phyloP scores from a whole-genome alignment of 768 basidiomycete species.

The Agrocybe pediades region DNA sequence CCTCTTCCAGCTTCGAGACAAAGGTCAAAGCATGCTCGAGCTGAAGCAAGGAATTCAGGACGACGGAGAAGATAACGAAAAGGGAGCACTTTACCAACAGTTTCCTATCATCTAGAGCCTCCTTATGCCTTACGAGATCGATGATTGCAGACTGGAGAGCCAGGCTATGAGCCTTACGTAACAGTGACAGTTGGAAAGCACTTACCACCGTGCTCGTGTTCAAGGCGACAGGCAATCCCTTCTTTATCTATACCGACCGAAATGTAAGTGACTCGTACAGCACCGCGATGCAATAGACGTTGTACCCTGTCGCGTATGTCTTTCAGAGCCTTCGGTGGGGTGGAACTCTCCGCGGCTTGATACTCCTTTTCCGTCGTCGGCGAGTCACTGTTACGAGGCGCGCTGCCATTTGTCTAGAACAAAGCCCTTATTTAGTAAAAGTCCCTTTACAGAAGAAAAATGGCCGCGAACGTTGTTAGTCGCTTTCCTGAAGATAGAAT shows the following conservation, averaged over 20 bases:
- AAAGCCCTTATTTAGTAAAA: too few relatives aligned
- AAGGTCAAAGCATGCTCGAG: conserved; percentile 72
- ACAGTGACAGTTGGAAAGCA: neutral
- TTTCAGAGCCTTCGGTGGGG: conserved; percentile 35
- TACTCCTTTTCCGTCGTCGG: conserved; percentile 19
- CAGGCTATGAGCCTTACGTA: neutral
- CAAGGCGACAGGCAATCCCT: conserved; percentile 34
- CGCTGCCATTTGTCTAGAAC: conserved; percentile 6
- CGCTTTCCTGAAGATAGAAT: conserved; percentile 7
- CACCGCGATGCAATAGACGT: neutral
- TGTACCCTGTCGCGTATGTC: conserved; percentile 45
- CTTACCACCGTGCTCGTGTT: conserved; percentile 47
- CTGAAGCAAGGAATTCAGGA: conserved; percentile 33
- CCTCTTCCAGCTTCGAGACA: conserved; percentile 59
- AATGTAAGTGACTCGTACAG: neutral
- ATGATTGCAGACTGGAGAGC: conserved; percentile 53
- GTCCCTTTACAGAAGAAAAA: too few relatives aligned
- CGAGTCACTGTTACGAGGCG: conserved; percentile 2
- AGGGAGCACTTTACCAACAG: conserved; percentile 52
- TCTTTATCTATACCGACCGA: conserved; percentile 39
- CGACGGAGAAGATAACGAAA: neutral
- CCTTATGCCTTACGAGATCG: conserved; percentile 61
- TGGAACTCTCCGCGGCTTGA: conserved; percentile 18
- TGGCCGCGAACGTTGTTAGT: conserved; percentile 3
- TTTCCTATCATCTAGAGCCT: conserved; percentile 76